Evolutionary conservation across 2,329 filamentous ascomycete species (phyloP).

Genomic region (Calonectria pseudoreteaudii): DNA sequence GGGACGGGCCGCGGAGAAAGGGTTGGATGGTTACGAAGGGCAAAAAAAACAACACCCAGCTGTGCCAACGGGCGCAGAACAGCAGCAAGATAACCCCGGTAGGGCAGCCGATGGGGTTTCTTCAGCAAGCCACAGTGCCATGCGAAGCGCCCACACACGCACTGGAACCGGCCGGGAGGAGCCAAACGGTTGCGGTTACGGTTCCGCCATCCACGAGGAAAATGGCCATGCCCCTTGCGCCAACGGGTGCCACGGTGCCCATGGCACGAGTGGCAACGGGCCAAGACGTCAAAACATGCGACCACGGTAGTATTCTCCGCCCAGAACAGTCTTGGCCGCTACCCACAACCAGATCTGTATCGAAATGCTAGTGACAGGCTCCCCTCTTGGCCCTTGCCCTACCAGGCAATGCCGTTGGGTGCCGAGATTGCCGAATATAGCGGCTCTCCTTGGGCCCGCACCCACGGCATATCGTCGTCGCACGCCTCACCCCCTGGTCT

Average conservation of each 20-base stretch:
- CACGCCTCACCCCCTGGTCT: background rate
- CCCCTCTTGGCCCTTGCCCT: background rate
- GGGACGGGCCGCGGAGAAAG: background rate
- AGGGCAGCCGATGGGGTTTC: background rate
- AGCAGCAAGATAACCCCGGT: background rate
- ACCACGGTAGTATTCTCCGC: background rate
- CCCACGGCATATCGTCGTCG: background rate
- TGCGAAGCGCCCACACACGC: background rate
- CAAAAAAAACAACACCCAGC: too few species aligned
- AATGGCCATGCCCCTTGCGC: background rate
- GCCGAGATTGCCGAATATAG: slow-evolving; percentile 8
- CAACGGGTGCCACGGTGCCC: background rate
- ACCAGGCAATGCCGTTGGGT: slow-evolving; percentile 3
- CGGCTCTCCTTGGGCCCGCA: background rate
- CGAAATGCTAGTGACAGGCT: background rate
- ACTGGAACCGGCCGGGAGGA: background rate
- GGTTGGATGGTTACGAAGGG: background rate
- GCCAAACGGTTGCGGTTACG: background rate
- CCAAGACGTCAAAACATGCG: slow-evolving; percentile 3
- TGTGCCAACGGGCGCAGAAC: background rate
- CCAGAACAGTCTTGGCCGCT: background rate
- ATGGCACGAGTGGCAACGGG: background rate
- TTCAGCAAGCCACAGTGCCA: background rate
- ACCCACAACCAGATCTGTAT: background rate
- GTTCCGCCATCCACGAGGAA: background rate